Evolutionary conservation across 139 green algal species (phyloP).

Genomic region (Tetraselmis striata): DNA sequence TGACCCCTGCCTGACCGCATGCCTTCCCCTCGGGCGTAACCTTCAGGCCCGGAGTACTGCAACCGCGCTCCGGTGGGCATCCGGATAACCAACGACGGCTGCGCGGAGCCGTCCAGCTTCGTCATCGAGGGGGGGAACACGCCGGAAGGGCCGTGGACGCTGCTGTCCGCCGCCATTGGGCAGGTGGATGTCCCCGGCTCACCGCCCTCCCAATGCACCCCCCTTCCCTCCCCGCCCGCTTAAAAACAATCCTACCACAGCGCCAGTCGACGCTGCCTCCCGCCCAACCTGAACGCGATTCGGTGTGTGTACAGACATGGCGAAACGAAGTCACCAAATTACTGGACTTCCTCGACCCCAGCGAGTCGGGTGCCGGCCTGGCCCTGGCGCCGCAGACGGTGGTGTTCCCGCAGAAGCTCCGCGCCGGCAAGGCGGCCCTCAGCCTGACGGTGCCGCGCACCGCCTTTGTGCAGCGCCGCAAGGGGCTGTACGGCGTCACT

Average conservation of each 20-base stretch:
- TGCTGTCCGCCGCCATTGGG: background rate
- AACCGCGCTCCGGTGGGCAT: background rate
- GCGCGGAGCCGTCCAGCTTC: background rate
- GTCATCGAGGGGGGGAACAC: background rate
- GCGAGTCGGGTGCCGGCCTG: background rate
- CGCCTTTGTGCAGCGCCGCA: background rate
- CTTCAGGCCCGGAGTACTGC: background rate
- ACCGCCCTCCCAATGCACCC: too few relatives aligned
- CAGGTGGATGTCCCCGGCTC: background rate
- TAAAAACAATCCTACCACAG: background rate
- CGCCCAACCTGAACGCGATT: too few relatives aligned
- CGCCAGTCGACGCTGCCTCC: too few relatives aligned
- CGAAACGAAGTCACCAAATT: background rate
- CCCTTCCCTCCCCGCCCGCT: background rate
- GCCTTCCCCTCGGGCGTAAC: too few relatives aligned
- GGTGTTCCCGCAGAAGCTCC: background rate
- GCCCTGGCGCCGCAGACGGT: background rate
- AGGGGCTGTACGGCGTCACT: background rate
- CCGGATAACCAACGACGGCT: background rate
- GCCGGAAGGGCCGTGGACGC: background rate
- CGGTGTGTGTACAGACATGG: background rate
- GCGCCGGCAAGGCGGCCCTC: background rate
- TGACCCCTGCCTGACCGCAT: too few relatives aligned
- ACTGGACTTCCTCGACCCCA: background rate
- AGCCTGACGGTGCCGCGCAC: background rate